Evolutionary conservation across 176 grass and related monocot species (phyloP).

Genomic region (Hyparrhenia diplandra): DNA sequence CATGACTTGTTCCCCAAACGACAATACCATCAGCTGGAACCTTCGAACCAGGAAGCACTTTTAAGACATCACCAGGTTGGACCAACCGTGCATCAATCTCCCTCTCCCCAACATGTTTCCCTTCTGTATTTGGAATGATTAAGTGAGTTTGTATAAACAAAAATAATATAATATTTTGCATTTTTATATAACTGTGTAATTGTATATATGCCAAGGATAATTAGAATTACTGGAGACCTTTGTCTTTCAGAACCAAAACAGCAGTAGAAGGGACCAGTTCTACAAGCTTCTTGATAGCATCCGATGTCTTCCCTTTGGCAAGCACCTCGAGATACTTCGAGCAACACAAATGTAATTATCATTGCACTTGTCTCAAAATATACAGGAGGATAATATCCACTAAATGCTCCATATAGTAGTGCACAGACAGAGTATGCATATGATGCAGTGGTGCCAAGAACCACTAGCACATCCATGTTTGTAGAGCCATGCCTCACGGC

Average conservation of each 20-base stretch:
- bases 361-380: slow-evolving; percentile 99
- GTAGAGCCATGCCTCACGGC: slow-evolving; percentile 79
- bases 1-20: slow-evolving; percentile 84
- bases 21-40: slow-evolving; percentile 87
- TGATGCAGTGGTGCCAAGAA: slow-evolving; percentile 84
- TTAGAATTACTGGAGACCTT: slow-evolving; percentile 39
- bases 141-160: slow-evolving; percentile 13
- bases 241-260: slow-evolving; percentile 84
- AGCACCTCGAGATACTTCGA: slow-evolving; percentile 98
- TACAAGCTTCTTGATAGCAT: slow-evolving; percentile 97
- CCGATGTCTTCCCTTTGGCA: slow-evolving; percentile 93
- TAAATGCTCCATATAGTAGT: slow-evolving; percentile 66
- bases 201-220: background rate
- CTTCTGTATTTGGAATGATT: slow-evolving; percentile 50
- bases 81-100: slow-evolving; percentile 93
- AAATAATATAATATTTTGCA: background rate
- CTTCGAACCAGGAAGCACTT: slow-evolving; percentile 95
- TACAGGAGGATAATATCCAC: slow-evolving; percentile 64
- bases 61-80: slow-evolving; percentile 87
- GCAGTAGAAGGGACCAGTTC: slow-evolving; percentile 94
- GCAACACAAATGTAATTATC: slow-evolving; percentile 98
- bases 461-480: slow-evolving; percentile 98
- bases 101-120: slow-evolving; percentile 59
- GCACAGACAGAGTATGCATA: slow-evolving; percentile 90
- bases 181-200: slow-evolving; percentile 1